Base-by-base conservation (phyloP, 306 rosid species). In the Styphnolobium japonicum region DNA sequence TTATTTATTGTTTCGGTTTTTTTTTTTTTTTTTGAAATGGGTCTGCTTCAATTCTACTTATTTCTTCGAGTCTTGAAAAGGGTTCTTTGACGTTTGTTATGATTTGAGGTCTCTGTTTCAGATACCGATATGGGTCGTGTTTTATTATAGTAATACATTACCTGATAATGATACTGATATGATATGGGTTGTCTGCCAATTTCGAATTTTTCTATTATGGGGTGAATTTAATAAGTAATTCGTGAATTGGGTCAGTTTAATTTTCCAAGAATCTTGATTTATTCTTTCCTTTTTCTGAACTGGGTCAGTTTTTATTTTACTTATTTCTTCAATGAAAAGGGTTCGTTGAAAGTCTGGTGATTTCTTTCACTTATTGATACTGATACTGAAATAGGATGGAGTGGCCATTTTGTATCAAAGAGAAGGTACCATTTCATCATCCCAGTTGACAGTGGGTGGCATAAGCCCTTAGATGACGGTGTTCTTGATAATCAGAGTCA, bases 351-450 rank as follows among this genome's bases (percentile, higher is more conserved):
- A 49, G 53, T 25, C 65, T 27, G 43, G 10, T 63, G 64, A 8
- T 69, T 75, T 25, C 8, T 42, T n/a, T 21, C 1, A 16, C 4
- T 68, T 76, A 10, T 12, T 64, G 49, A 83, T 64, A 25, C 1
- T 12, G 68, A 55, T 49, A 25, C 18, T 72, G 67, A 66, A 73
- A 40, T 84, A 92, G 97, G 98, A 42, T 94, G 97, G 98, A 89
- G 98, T 61, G 93, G 92, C 10, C 97, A 94, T 78, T 91, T 88
- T 63, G 91, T 92, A 8, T 84, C 97, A 1, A 90, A 92, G 81
- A 73, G 92, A 74, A 94, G 85, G 75, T 94, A 94, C 74, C 98
- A 94, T 72, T 76, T 94, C 45, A 81, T 94, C 40, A 94, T 94
- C 57, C 93, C 98, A 18, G 71, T 63, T 19, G 94, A 92, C 45